Percentiles rank a stretch among this genome's conserved stretches.
Evolutionary conservation across 1,284 basidiomycete species (phyloP).

Genomic region (Fistulinella cinereoalba): DNA sequence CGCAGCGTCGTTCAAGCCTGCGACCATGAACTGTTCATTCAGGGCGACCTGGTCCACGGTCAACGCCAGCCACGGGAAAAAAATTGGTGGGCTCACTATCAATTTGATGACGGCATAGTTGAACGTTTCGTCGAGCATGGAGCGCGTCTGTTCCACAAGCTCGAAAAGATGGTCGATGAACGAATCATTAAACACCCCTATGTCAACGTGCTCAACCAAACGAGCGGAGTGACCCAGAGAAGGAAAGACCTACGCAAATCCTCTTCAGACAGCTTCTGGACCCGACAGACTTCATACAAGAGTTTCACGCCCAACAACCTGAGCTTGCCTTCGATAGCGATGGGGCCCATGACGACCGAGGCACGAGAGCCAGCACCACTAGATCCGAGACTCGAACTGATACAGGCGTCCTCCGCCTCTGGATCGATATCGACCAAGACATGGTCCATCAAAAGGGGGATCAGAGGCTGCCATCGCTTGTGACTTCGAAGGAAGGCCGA

Average conservation of each 20-base stretch:
- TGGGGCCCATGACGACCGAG: conserved; percentile 42
- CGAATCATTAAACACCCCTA: conserved; percentile 75
- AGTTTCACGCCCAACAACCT: conserved; percentile 70
- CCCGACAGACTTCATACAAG: conserved; percentile 88
- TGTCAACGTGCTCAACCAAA: conserved; percentile 8
- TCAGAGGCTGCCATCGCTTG: conserved; percentile 78
- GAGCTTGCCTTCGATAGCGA: conserved; percentile 80
- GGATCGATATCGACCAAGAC: conserved; percentile 67
- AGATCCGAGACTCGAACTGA: conserved; percentile 36
- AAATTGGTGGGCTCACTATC: conserved; percentile 56
- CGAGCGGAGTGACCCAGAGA: not conserved
- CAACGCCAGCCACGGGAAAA: conserved; percentile 1
- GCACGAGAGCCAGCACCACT: conserved; percentile 38
- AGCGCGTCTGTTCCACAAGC: conserved; percentile 88
- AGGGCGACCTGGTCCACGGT: conserved; percentile 66
- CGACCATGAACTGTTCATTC: conserved; percentile 99
- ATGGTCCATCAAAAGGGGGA: conserved; percentile 81
- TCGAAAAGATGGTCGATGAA: conserved; percentile 94
- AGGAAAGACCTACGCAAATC: conserved; percentile 64
- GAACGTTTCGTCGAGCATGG: conserved; percentile 86
- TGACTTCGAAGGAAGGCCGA: conserved; percentile 71
- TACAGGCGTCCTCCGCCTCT: conserved; percentile 59
- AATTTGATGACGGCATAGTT: conserved; percentile 94
- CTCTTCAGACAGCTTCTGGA: conserved; percentile 74
- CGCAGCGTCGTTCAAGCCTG: conserved; percentile 39